Evolutionary conservation across 2,329 filamentous ascomycete genomes (phyloP).

Genomic region (Alternaria hordeiaustralica): DNA sequence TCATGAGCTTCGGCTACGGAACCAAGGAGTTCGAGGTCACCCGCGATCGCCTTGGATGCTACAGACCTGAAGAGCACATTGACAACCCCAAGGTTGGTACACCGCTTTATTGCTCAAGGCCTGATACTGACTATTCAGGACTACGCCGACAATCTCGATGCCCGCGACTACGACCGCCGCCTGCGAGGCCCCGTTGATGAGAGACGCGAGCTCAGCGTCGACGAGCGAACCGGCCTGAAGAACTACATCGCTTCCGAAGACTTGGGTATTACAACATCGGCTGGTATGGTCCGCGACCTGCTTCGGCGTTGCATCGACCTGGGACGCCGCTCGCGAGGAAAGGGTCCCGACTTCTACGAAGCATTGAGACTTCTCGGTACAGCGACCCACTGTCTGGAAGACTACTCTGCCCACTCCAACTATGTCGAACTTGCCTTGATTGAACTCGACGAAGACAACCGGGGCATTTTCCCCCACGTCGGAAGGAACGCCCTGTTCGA

Average conservation of each 20-base stretch:
- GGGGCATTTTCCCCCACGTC: slow-evolving; percentile 83
- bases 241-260: slow-evolving; percentile 93
- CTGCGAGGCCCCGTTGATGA: slow-evolving; percentile 85
- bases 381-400: slow-evolving; percentile 85
- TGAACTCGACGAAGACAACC: slow-evolving; percentile 74
- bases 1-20: slow-evolving; percentile 85
- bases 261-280: slow-evolving; percentile 79
- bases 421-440: slow-evolving; percentile 88
- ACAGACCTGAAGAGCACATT: slow-evolving; percentile 75
- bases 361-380: slow-evolving; percentile 86
- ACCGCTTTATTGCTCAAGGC: too few species aligned
- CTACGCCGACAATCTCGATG: slow-evolving; percentile 89
- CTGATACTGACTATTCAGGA: slow-evolving; percentile 52
- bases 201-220: slow-evolving; percentile 76
- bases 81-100: slow-evolving; percentile 67
- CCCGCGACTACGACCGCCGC: slow-evolving; percentile 78
- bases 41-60: slow-evolving; percentile 77
- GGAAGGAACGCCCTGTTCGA: slow-evolving; percentile 75
- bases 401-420: slow-evolving; percentile 93
- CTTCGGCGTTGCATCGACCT: slow-evolving; percentile 78
- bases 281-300: slow-evolving; percentile 75
- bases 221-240: slow-evolving; percentile 73
- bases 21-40: slow-evolving; percentile 88
- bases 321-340: slow-evolving; percentile 74
- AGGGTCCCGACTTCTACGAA: slow-evolving; percentile 83